phyloP scores from a whole-genome alignment of 768 basidiomycete species.

The Boletellus emodensis region DNA sequence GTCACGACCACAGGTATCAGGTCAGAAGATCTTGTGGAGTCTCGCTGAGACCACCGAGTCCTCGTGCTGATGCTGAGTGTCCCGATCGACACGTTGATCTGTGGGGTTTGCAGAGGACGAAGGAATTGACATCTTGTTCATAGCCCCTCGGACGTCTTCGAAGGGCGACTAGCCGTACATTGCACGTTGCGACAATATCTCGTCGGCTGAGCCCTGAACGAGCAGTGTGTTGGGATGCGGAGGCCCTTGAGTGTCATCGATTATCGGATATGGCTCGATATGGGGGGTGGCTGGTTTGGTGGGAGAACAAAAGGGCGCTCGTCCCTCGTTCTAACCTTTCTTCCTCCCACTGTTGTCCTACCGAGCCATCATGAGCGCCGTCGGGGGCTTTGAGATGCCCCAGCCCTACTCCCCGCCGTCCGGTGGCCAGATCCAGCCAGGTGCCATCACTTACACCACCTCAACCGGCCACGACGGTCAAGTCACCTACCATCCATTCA shows the following conservation, averaged over 20 bases:
- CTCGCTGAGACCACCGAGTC: too few relatives aligned
- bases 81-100: too few relatives aligned
- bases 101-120: too few relatives aligned
- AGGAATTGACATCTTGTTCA: too few relatives aligned
- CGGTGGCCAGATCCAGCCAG: constrained; percentile 51
- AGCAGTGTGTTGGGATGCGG: too few relatives aligned
- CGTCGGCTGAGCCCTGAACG: too few relatives aligned
- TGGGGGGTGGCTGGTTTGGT: constrained; percentile 12
- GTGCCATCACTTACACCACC: constrained; percentile 73
- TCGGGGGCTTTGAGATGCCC: constrained; percentile 26
- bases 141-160: too few relatives aligned
- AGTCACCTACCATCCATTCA: constrained; percentile 69
- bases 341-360: constrained; percentile 13
- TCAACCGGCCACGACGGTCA: constrained; percentile 58
- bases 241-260: too few relatives aligned
- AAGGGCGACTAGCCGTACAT: too few relatives aligned
- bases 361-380: constrained; percentile 17
- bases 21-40: too few relatives aligned
- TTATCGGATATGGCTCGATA: constrained; percentile 32
- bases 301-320: constrained; percentile 20
- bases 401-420: constrained; percentile 29
- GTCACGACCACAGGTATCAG: not conserved
- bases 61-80: too few relatives aligned
- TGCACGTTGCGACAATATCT: too few relatives aligned
- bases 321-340: constrained; percentile 2